Evolutionary conservation across 345 rosid genomes (phyloP).

Genomic region (Nephelium lappaceum): DNA sequence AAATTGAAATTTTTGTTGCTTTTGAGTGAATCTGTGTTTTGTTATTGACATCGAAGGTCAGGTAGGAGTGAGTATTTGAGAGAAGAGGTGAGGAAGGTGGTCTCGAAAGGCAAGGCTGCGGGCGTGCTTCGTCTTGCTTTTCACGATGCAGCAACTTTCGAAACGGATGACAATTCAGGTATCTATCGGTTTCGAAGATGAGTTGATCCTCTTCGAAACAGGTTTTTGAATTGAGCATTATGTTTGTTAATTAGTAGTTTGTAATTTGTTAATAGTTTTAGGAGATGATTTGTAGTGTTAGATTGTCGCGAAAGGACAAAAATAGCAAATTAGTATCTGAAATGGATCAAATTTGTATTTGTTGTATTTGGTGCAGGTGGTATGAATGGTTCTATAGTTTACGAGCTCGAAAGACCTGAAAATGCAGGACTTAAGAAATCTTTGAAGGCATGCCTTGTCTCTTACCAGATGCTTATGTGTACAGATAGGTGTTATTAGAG

Average conservation of each 20-base stretch:
- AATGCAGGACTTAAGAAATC: constrained; percentile 85
- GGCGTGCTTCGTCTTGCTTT: constrained; percentile 95
- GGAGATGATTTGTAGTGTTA: not conserved
- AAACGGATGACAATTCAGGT: constrained; percentile 61
- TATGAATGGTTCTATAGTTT: constrained; percentile 85
- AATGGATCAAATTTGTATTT: not conserved
- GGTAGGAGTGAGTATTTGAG: constrained; percentile 35
- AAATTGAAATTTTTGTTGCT: not conserved
- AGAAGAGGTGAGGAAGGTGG: constrained; percentile 66
- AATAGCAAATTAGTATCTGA: not conserved
- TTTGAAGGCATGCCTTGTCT: constrained; percentile 50
- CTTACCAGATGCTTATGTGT: not conserved
- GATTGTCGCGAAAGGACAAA: not conserved
- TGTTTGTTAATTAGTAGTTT: not conserved
- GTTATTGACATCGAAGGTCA: constrained; percentile 35
- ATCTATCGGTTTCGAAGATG: not conserved
- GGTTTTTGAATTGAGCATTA: not conserved
- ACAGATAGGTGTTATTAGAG: not conserved
- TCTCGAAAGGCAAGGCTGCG: constrained; percentile 88
- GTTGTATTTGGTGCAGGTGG: constrained; percentile 58
- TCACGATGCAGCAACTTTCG: constrained; percentile 98
- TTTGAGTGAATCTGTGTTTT: not conserved
- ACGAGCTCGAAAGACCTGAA: constrained; percentile 92
- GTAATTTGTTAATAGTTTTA: not conserved
- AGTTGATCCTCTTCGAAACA: not conserved